Evolutionary conservation across 441 rosid species (phyloP).

Genomic region (Pelargonium cotyledonis): DNA sequence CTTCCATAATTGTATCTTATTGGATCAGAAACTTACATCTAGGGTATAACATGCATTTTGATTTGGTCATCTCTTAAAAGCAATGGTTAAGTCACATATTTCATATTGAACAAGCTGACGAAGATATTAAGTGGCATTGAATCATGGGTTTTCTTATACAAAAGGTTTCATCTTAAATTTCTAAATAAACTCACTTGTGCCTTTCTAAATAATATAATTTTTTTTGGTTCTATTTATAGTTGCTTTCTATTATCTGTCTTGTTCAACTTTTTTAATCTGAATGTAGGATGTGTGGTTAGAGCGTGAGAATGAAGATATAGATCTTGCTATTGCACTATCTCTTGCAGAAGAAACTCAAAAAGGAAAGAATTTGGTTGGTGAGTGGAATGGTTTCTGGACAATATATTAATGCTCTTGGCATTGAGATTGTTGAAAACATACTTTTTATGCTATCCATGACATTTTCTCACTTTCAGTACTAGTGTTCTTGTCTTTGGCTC

Average conservation of each 20-base stretch:
- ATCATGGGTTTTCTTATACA: not conserved
- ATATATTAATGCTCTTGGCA: conserved; percentile 8
- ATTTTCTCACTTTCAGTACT: not conserved
- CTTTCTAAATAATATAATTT: not conserved
- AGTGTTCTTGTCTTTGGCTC: not conserved
- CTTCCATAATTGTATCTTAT: conserved; percentile 6
- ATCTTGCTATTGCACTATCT: conserved; percentile 75
- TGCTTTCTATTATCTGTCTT: not conserved
- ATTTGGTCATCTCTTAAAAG: not conserved
- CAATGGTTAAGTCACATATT: not conserved
- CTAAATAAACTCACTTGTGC: not conserved
- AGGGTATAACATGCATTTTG: not conserved
- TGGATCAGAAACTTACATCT: not conserved
- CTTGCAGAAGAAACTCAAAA: conserved; percentile 59
- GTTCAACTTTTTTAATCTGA: conserved; percentile 12
- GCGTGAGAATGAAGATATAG: conserved; percentile 61
- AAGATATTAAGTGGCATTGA: not conserved
- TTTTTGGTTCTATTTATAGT: not conserved
- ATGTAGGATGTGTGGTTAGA: conserved; percentile 50
- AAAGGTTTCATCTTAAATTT: not conserved
- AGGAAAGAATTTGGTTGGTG: conserved; percentile 39
- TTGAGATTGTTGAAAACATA: not conserved
- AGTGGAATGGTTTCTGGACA: conserved; percentile 30
- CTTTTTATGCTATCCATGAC: not conserved
- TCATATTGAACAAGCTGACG: not conserved